phyloP scores from a whole-genome alignment of 1,139 yeast genomes.

The Candida mesenterica region DNA sequence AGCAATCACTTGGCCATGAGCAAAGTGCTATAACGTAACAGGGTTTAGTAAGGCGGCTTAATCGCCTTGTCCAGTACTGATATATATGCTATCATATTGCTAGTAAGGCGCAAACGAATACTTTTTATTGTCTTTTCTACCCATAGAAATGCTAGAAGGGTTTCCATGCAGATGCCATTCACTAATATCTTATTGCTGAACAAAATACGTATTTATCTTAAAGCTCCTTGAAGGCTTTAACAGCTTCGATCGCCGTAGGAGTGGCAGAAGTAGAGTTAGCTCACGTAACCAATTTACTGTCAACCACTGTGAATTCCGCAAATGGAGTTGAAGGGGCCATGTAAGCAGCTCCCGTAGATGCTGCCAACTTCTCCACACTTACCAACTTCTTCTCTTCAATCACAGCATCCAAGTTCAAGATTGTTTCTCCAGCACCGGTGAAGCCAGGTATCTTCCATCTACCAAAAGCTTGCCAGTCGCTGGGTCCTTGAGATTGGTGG shows the following conservation, averaged over 20 bases:
- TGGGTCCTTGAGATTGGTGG: slow-evolving; percentile 15
- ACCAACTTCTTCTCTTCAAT: slow-evolving; percentile 14
- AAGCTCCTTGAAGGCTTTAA: slow-evolving; percentile 15
- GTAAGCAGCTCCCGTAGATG: slow-evolving; percentile 18
- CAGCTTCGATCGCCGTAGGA: slow-evolving; percentile 41
- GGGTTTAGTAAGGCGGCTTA: too few relatives aligned
- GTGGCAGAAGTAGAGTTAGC: slow-evolving; percentile 46
- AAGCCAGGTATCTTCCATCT: slow-evolving; percentile 22
- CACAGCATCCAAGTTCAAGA: slow-evolving; percentile 10
- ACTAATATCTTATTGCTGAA: too few relatives aligned
- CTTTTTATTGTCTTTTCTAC: too few relatives aligned
- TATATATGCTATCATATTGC: too few relatives aligned
- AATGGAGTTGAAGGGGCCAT: slow-evolving; percentile 16
- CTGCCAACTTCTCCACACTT: slow-evolving; percentile 14
- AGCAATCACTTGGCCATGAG: too few relatives aligned
- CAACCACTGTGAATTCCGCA: slow-evolving; percentile 18
- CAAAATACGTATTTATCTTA: too few relatives aligned
- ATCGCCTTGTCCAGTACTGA: too few relatives aligned
- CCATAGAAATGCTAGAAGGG: too few relatives aligned
- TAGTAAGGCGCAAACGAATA: too few relatives aligned
- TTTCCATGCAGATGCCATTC: too few relatives aligned
- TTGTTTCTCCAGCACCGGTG: slow-evolving; percentile 18
- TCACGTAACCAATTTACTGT: slow-evolving; percentile 23
- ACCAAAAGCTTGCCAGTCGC: slow-evolving; percentile 17
- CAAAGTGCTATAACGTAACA: too few relatives aligned